A percentile compares a stretch with the other conserved stretches of the same genome.
Conservation (phyloP, 768 basidiomycete genomes). For the Cytidiella melzeri region DNA sequence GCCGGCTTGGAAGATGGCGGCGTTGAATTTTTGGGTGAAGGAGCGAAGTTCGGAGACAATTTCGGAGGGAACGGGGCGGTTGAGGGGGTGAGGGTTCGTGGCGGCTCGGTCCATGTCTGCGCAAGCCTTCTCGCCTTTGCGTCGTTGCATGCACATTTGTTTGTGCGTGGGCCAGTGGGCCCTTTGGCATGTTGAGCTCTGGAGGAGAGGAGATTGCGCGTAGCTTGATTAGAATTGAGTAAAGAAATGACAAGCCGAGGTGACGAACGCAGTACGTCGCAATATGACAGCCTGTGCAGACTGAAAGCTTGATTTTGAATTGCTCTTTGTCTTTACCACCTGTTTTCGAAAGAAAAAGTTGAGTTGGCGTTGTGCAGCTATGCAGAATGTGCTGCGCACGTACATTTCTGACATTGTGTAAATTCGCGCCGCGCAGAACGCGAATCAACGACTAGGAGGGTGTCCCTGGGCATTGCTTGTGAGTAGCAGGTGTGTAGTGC, state of each 20-base stretch:
- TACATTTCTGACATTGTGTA: constrained; percentile 15
- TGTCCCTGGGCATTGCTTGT: neutral
- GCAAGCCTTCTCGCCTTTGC: neutral
- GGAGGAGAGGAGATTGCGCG: neutral
- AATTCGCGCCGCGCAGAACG: constrained; percentile 11
- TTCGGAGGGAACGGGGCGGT: constrained; percentile 1
- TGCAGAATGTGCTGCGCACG: neutral
- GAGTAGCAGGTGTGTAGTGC: no score
- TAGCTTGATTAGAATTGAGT: no score
- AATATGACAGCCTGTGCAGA: constrained; percentile 13
- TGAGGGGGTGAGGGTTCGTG: neutral
- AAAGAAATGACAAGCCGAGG: no score
- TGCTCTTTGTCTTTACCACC: constrained; percentile 11
- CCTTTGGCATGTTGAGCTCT: constrained; percentile 12
- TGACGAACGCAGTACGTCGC: constrained; percentile 12
- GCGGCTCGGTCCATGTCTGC: constrained; percentile 3
- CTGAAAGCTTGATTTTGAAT: constrained; percentile 8
- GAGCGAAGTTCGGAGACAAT: constrained; percentile 9
- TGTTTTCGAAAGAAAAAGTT: no score
- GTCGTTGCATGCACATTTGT: constrained; percentile 1
- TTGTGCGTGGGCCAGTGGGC: constrained; percentile 14
- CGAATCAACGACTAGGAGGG: constrained; percentile 11
- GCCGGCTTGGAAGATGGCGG: constrained; percentile 13
- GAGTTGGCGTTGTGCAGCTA: neutral
- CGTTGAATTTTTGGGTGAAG: constrained; percentile 13